Evolutionary conservation across 2,329 filamentous ascomycete species (phyloP).

Genomic region (Epichloe hybrida): DNA sequence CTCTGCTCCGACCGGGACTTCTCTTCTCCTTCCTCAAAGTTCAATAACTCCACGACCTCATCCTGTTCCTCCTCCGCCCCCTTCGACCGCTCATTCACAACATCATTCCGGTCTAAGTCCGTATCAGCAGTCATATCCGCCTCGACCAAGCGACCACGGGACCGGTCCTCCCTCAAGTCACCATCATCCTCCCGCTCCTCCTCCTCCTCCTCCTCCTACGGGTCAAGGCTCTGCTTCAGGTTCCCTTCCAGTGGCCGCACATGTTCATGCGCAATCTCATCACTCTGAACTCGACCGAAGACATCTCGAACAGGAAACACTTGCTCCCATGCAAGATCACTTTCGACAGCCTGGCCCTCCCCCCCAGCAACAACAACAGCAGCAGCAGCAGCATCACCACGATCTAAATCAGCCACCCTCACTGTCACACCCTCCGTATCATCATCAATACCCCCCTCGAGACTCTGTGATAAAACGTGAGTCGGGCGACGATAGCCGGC

Average conservation of each 20-base stretch:
- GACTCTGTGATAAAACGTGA: slow-evolving; percentile 46
- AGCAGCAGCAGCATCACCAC: slow-evolving; percentile 10
- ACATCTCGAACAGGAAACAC: slow-evolving; percentile 42
- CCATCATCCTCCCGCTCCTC: not conserved
- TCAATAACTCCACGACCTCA: slow-evolving; percentile 14
- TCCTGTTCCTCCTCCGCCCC: slow-evolving; percentile 9
- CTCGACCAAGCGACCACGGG: slow-evolving; percentile 19
- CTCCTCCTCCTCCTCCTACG: not conserved
- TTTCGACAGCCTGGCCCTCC: slow-evolving; percentile 21
- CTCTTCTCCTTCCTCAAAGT: slow-evolving; percentile 32
- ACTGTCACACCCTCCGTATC: slow-evolving; percentile 30
- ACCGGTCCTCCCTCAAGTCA: slow-evolving; percentile 10
- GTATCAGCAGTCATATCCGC: slow-evolving; percentile 28
- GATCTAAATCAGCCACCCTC: slow-evolving; percentile 22
- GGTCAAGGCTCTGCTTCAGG: slow-evolving; percentile 9
- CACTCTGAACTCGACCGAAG: slow-evolving; percentile 37
- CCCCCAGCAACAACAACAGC: not conserved
- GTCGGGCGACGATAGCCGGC: slow-evolving; percentile 35
- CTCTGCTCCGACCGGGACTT: slow-evolving; percentile 33
- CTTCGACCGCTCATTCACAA: slow-evolving; percentile 10
- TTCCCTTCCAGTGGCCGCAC: slow-evolving; percentile 12
- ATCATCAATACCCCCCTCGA: slow-evolving; percentile 31
- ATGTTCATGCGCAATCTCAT: slow-evolving; percentile 20
- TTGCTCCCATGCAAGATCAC: slow-evolving; percentile 41
- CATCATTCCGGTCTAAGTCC: slow-evolving; percentile 19